Evolutionary conservation across 129 eudicot species (phyloP).

Genomic region (Saussurea involucrata): DNA sequence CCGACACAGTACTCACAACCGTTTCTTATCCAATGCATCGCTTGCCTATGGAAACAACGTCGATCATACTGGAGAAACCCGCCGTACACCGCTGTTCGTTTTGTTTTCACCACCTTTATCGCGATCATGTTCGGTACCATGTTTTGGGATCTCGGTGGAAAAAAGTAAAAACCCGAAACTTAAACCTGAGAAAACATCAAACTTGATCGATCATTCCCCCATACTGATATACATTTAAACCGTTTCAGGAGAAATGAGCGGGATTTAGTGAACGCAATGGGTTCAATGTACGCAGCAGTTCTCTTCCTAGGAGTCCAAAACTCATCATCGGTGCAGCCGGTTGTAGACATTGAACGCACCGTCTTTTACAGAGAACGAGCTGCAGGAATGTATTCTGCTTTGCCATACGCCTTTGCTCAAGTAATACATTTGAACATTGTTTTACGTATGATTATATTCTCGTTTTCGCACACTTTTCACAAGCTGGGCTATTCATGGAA

Average conservation of each 20-base stretch:
- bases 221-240: neutral
- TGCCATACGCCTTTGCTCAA: constrained; percentile 53
- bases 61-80: constrained; percentile 54
- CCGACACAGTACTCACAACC: constrained; percentile 39
- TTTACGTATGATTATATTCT: neutral
- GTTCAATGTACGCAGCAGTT: constrained; percentile 48
- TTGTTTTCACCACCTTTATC: constrained; percentile 35
- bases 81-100: constrained; percentile 42
- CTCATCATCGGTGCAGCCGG: constrained; percentile 42
- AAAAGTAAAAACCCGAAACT: constrained; percentile 25
- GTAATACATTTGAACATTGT: neutral
- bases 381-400: constrained; percentile 55
- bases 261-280: constrained; percentile 50
- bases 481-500: no score
- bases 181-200: neutral
- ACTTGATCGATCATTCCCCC: neutral
- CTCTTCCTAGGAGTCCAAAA: constrained; percentile 41
- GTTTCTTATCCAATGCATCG: constrained; percentile 35
- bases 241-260: constrained; percentile 22
- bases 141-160: constrained; percentile 56
- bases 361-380: constrained; percentile 57
- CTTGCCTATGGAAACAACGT: constrained; percentile 58
- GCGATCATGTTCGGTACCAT: constrained; percentile 47
- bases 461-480: neutral
- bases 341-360: constrained; percentile 46